These are phyloP conservation scores for Diaporthe citrichinensis DNA, from an alignment of 2,329 filamentous ascomycete species.

Conservation along the genomic window DNA sequence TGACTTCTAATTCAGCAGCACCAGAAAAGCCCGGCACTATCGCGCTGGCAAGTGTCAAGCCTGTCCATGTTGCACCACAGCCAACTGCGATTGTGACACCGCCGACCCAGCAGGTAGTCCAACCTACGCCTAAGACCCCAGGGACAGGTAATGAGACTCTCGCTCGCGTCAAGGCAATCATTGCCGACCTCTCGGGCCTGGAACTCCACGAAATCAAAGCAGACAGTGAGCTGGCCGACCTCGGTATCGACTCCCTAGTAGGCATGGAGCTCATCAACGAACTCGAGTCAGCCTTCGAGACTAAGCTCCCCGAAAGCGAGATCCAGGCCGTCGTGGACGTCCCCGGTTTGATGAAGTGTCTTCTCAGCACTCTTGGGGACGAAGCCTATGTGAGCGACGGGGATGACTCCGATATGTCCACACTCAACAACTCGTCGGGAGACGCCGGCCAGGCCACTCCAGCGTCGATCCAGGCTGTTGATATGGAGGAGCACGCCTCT, in stretches of 20 bases:
- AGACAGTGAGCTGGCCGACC: constrained; percentile 54
- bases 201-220: constrained; percentile 54
- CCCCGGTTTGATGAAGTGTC: constrained; percentile 23
- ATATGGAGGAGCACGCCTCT: not conserved
- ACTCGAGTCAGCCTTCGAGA: constrained; percentile 55
- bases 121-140: not conserved
- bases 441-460: not conserved
- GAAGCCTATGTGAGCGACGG: not conserved
- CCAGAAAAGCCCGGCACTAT: not conserved
- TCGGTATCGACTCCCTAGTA: constrained; percentile 66
- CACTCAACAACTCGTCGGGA: not conserved
- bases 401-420: not conserved
- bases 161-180: constrained; percentile 3
- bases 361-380: not conserved
- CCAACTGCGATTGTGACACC: not conserved
- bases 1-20: not conserved
- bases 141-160: not conserved
- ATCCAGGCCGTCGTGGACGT: constrained; percentile 21
- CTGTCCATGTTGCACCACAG: not conserved
- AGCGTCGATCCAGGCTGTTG: not conserved
- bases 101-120: not conserved
- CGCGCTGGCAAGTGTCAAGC: not conserved
- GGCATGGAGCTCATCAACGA: constrained; percentile 63
- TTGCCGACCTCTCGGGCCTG: constrained; percentile 31
- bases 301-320: constrained; percentile 41